Percentiles rank a stretch among this genome's conserved stretches.
Evolutionary conservation across 805 yeast species (phyloP).

Genomic region (Kuraishia borneana): DNA sequence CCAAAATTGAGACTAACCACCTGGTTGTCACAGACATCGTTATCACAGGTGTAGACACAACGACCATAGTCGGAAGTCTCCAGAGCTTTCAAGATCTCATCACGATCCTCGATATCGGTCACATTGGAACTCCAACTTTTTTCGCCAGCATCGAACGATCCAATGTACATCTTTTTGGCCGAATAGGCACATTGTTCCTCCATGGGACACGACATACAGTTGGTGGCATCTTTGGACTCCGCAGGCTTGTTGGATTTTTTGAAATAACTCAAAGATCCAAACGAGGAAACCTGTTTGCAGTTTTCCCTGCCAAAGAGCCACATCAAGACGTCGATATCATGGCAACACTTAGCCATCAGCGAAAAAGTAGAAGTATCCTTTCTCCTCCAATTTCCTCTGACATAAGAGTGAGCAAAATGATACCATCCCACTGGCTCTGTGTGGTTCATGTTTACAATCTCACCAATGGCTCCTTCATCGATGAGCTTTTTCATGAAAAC

Average conservation of each 20-base stretch:
- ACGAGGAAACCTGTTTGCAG: conserved; percentile 9
- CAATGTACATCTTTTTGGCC: conserved; percentile 9
- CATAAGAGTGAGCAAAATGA: conserved; percentile 16
- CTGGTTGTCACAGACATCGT: conserved; percentile 14
- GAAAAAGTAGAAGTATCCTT: conserved; percentile 10
- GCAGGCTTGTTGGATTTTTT: conserved; percentile 9
- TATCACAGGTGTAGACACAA: conserved; percentile 12
- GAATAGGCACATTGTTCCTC: conserved; percentile 11
- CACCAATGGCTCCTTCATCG: conserved; percentile 10
- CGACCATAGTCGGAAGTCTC: conserved; percentile 10
- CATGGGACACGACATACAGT: conserved; percentile 9
- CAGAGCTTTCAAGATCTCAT: conserved; percentile 8
- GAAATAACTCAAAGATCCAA: conserved; percentile 11
- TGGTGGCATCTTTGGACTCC: conserved; percentile 8
- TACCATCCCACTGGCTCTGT: conserved; percentile 15
- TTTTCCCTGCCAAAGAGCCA: conserved; percentile 12
- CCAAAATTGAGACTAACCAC: conserved; percentile 12
- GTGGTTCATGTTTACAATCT: conserved; percentile 12
- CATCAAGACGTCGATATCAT: conserved; percentile 13
- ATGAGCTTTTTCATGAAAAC: conserved; percentile 9
- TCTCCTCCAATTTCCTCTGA: conserved; percentile 14
- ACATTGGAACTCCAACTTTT: conserved; percentile 8
- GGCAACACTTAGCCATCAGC: conserved; percentile 16
- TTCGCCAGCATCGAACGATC: conserved; percentile 6
- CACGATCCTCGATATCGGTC: conserved; percentile 10